Evolutionary conservation across 164 flowering plant species (phyloP), one percentile per base, ranked within the genome.

Genomic region (Aristolochia californica): DNA sequence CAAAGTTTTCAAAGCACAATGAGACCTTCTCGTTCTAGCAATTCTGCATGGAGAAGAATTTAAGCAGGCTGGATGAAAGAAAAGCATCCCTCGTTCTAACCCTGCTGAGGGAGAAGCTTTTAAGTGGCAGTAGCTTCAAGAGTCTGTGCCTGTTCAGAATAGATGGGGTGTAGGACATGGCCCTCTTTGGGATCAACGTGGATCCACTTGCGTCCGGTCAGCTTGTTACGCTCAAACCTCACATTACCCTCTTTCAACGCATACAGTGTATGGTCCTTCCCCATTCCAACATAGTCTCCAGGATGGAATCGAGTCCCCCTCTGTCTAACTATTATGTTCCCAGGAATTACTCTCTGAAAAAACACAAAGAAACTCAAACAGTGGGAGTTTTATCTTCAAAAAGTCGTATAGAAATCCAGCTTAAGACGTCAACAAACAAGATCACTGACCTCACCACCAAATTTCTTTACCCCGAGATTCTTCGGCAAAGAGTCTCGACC

Each of bases 251-350:
- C 97, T 71, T 87, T 89, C 54, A 89, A 63, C 45, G 98, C 98
- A 70, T 43, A 91, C 4, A 91, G 80, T 24, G 98, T 93, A 74
- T 87, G 96, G 72, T 91, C 98, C 69, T 76, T 93, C 34, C 95
- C 97, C 0, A 91, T 82, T 22, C 97, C 97, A 28, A 89, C 97
- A 59, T 89, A 93, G 60, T 88, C 68, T 14, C 98, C 98, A 1
- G 98, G 98, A 67, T 89, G 98, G 61, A 93, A 87, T 9, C 97
- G 80, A 2, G 98, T 88, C 23, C 98, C 96, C 43, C 96, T 74
- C 61, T 91, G 96, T 11, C 93, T 81, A 59, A 93, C 97, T 49
- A 89, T 87, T 55, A 93, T 93, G 72, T 93, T 93, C 66, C 97
- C 98, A 48, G 78, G 94, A 45, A 85, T 85, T 62, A 93, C 98